Evolutionary conservation across 2,329 filamentous ascomycete genomes (phyloP), one percentile per base, ranked within the genome.

Genomic region (Neofusicoccum cordaticola): DNA sequence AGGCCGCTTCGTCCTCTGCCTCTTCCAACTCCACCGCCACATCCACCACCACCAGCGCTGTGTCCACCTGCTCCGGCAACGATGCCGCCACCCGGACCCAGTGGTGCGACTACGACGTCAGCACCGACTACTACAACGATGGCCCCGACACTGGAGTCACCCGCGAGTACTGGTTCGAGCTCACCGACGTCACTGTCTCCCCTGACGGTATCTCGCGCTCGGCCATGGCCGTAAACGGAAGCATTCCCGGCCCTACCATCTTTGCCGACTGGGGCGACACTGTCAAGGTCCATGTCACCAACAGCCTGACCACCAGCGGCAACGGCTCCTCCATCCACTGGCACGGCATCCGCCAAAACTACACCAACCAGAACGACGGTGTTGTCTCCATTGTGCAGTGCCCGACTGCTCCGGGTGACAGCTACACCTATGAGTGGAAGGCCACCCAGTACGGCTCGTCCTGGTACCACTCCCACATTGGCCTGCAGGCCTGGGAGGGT

Each of bases 311-410:
- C 6, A 72, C 80, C 66, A 64, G 63, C 53, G 39, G 42, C 19
- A 89, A 89, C 67, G 86, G 86, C 44, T 88, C 86, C 8, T 81
- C 81, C 7, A 84, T 89, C 17, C 87, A 90, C 71, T 89, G 82
- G 75, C 87, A 90, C 69, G 88, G 84, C 0, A 66, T 90, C 39
- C 82, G 84, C 8, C 85, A 89, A 70, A 78, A 82, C 66, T 77
- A 81, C 70, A 84, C 80, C 56, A 84, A 82, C 68, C 76, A 81
- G 50, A 78, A 84, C 66, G 87, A 89, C 69, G 87, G 87, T 50
- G 85, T 87, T 3, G 77, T 78, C 13, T 79, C 79, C 15, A 70
- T 80, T 34, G 79, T 78, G 6, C 75, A 79, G 69, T 80, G 78
- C 67, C 78, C 77, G 1, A 52, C 71, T 37, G 61, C 47, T 27